These are phyloP conservation scores for Kickxella alabastrina DNA, from an alignment of 192 early-diverging fungal species.

Conservation along the genomic window DNA sequence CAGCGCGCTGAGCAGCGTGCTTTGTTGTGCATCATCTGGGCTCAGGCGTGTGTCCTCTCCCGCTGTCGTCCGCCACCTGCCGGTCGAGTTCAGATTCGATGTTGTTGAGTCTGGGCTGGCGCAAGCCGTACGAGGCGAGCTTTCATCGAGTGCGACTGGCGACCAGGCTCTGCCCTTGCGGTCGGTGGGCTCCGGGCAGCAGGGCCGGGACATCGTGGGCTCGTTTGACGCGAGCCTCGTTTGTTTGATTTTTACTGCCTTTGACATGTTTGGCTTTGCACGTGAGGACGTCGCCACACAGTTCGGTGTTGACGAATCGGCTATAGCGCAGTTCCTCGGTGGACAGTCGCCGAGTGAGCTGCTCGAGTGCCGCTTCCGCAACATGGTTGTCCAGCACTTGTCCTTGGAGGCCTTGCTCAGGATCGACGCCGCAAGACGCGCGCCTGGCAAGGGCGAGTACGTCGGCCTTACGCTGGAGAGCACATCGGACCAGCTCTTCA, in stretches of 20 bases:
- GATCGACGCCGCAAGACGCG: conserved; percentile 5
- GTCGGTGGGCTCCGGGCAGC: background rate
- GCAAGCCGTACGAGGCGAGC: no score
- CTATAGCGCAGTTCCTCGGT: conserved; percentile 2
- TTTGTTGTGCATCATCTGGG: background rate
- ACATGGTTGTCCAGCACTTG: conserved; percentile 1
- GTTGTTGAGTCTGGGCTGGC: conserved; percentile 2
- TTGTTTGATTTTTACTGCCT: background rate
- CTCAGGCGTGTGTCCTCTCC: background rate
- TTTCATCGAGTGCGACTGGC: no score
- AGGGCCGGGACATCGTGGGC: background rate
- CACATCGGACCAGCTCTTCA: conserved; percentile 38
- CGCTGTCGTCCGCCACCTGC: conserved; percentile 3
- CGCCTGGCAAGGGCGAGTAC: conserved; percentile 14
- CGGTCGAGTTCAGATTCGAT: conserved; percentile 11
- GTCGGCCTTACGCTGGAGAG: conserved; percentile 27
- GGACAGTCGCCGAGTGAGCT: background rate
- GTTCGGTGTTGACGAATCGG: background rate
- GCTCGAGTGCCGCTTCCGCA: conserved; percentile 2
- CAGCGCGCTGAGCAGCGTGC: conserved; percentile 24
- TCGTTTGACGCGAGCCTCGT: background rate
- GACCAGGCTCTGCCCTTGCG: no score
- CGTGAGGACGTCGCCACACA: background rate
- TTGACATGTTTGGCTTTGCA: background rate
- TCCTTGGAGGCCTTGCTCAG: background rate